Evolutionary conservation across 352 stramenopile species (phyloP), one percentile per base, ranked within the genome.

Genomic region (Phytophthora citrophthora): DNA sequence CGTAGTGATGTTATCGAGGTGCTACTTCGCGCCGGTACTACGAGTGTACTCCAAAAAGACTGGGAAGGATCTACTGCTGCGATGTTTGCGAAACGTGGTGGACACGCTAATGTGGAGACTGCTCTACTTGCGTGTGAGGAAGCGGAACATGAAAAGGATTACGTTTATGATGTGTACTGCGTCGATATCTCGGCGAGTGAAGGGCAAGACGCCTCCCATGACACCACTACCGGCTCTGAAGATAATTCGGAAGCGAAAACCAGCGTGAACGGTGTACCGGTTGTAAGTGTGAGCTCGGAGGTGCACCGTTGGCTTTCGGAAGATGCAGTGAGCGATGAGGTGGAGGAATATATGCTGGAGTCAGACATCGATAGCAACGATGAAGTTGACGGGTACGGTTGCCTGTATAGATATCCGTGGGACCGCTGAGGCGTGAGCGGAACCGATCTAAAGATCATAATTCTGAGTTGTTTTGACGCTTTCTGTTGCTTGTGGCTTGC

Each of bases 131-230:
- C 87, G 15, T 95, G 87, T 61, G 87, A 95, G 65, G 69, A 85
- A 32, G 78, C 84, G 4, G 83, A 94, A 61, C 63, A 68, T 16
- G 87, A 95, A 54, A 95, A 93, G 40, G 78, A 91, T 50, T 95
- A 80, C 41, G 87, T 95, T 8, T 95, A 94, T 41, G 87, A 95
- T 45, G 81, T 95, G 15, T 95, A 95, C 72, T 94, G 87, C 45
- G 77, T 95, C 41, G 87, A 95, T 27, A 71, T 89, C 23, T 74
- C 75, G 3, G 69, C 79, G 5, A 90, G 72, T 46, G 62, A 80
- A 27, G 39, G 68, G 18, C 63, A 66, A 54, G 39, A 68, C 5
- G 68, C 13, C 27, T 34, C 45, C 5, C 16, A 53, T n/a, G 67
- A 72, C 10, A 43, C 12, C 13, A 36, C 16, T 4, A 51, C 40